Percentiles rank a stretch among this genome's conserved stretches.
Evolutionary conservation across 352 stramenopile genomes (phyloP).

Genomic region (Pythium insidiosum): DNA sequence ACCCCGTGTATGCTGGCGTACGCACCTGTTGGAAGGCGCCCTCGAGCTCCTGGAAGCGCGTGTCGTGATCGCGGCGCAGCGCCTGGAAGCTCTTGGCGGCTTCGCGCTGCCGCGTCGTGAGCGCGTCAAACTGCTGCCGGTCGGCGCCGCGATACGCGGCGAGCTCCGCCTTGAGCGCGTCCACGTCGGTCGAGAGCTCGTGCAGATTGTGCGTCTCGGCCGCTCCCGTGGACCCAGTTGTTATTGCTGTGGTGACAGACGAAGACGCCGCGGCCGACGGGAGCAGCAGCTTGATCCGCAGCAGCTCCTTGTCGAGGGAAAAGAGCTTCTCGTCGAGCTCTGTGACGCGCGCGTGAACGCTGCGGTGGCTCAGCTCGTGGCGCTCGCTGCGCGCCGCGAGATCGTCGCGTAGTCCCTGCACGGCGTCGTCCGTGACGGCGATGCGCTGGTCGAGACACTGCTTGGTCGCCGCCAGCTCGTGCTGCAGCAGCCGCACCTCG

Average conservation of each 20-base stretch:
- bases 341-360: conserved; percentile 14
- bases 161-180: conserved; percentile 29
- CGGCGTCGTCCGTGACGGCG: conserved; percentile 30
- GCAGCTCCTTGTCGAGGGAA: conserved; percentile 50
- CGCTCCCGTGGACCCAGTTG: neutral
- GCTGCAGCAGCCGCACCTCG: conserved; percentile 36
- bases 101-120: conserved; percentile 52
- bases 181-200: conserved; percentile 26
- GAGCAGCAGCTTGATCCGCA: conserved; percentile 50
- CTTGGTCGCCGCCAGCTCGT: conserved; percentile 28
- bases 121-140: conserved; percentile 48
- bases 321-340: conserved; percentile 59
- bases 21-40: conserved; percentile 27
- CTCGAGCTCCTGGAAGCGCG: conserved; percentile 29
- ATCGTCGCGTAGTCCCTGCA: conserved; percentile 30
- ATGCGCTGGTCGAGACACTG: conserved; percentile 32
- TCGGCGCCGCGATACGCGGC: conserved; percentile 30
- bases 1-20: no score
- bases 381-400: conserved; percentile 20
- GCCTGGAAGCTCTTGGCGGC: conserved; percentile 27
- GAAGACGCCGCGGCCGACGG: conserved; percentile 16
- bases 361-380: conserved; percentile 18
- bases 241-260: conserved; percentile 1
- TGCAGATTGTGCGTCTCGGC: conserved; percentile 29
- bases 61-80: conserved; percentile 37